Conservation (phyloP, 441 rosid species). For the Pelargonium citronellum region DNA sequence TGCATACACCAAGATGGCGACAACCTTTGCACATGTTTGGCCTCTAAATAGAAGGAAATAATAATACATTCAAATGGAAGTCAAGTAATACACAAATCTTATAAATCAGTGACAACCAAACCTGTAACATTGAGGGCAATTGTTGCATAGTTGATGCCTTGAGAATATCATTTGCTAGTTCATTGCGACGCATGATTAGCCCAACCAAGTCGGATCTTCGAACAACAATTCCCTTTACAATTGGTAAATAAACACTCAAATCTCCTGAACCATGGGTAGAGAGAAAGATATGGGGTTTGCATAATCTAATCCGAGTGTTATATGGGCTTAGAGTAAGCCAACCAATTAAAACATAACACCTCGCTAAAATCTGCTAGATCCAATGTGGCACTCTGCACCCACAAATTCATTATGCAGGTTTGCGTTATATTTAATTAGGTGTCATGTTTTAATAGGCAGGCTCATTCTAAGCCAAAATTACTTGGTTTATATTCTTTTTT, state of each 20-base stretch:
- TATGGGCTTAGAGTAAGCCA: no score
- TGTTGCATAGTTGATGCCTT: conserved; percentile 69
- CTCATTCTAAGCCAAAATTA: no score
- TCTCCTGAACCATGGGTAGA: conserved; percentile 23
- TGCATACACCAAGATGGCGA: conserved; percentile 87
- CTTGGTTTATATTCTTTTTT: neutral
- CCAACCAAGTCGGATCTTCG: conserved; percentile 90
- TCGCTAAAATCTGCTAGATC: no score
- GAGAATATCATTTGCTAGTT: conserved; percentile 76
- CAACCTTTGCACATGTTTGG: conserved; percentile 81
- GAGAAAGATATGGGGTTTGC: conserved; percentile 21
- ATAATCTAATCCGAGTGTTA: neutral
- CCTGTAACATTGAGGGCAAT: conserved; percentile 84
- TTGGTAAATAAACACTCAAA: conserved; percentile 23
- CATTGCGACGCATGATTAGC: conserved; percentile 92
- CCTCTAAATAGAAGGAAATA: conserved; percentile 40
- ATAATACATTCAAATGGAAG: conserved; percentile 14
- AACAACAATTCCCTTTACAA: conserved; percentile 66
- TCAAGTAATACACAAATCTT: conserved; percentile 13
- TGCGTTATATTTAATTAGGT: no score
- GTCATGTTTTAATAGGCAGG: no score
- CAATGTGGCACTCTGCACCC: no score
- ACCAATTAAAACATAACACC: no score
- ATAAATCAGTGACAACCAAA: conserved; percentile 32
- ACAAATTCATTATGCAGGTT: no score